Evolutionary conservation across 139 green algal species (phyloP), one percentile per base, ranked within the genome.

Genomic region (Ulvella scutata): DNA sequence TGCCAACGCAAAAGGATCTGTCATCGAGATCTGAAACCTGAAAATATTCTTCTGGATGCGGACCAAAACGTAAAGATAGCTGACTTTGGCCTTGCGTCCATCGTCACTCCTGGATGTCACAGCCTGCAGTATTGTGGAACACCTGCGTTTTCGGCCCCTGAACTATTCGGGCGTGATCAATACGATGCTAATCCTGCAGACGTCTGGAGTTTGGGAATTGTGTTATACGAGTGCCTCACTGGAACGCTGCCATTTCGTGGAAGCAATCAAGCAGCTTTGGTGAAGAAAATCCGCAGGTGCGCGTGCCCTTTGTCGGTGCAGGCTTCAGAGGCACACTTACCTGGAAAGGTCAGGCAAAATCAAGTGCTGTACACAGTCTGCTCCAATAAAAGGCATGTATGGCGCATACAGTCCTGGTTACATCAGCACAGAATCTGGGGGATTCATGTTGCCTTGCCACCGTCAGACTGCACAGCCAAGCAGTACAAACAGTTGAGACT

Each of bases 31-130:
- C 62, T 92, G 33, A 93, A 93, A 75, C 86, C 88, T 1, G 89
- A 94, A 72, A 94, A 94, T 79, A 87, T 93, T 44, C 82, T 93
- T 2, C 78, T 93, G 80, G 84, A 92, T 36, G 84, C 79, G 23
- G 35, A 51, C 1, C 35, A 38, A 36, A 87, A 88, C 78, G 73
- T 90, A 61, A 89, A 91, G 78, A 83, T 93, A 20, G 86, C 87
- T 0, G 88, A 92, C 74, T 91, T 86, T 76, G 89, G 89, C 0
- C 84, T 94, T 29, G 82, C 86, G 17, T 84, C 81, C 33, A 86
- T 93, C 9, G 78, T 81, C 3, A 82, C 82, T 3, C 86, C 87
- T 20, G 87, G 88, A 59, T 75, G 38, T 6, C 75, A 75, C 7
- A 67, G 85, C 37, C 73, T 35, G 2, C 23, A 61, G 28, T 38